Conservation (phyloP, 73 alveolate genomes). For the Uronychia setigera region DNA sequence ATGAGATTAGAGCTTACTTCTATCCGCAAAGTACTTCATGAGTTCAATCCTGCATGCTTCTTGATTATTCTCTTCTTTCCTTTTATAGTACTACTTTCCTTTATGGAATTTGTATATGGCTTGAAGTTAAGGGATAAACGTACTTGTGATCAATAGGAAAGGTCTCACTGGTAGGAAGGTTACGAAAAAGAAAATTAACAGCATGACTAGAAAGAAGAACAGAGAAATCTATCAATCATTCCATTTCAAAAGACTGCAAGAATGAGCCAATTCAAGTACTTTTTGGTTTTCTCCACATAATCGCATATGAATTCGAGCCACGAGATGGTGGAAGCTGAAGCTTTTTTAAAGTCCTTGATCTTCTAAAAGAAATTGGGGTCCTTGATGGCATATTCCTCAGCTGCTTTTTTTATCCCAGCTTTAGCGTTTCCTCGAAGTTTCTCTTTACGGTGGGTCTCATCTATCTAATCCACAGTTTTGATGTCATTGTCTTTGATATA, state of each 20-base stretch:
- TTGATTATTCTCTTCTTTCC: conserved; percentile 27
- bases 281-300: conserved; percentile 37
- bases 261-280: too few species aligned
- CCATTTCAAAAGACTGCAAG: conserved; percentile 39
- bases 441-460: background rate
- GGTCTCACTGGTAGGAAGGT: conserved; percentile 49
- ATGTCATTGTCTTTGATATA: background rate
- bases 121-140: background rate
- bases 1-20: background rate
- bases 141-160: background rate
- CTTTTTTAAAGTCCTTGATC: conserved; percentile 33
- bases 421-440: background rate
- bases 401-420: conserved; percentile 22
- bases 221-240: conserved; percentile 36
- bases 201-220: conserved; percentile 25
- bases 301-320: conserved; percentile 39
- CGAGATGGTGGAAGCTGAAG: conserved; percentile 31
- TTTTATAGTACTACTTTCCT: conserved; percentile 29
- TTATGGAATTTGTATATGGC: conserved; percentile 35
- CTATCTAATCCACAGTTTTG: background rate
- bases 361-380: conserved; percentile 28
- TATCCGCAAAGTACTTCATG: background rate
- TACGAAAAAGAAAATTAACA: conserved; percentile 21
- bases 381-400: conserved; percentile 32
- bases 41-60: conserved; percentile 31